A percentile compares a stretch with the other conserved stretches of the same genome.
Conservation (phyloP, 1,284 basidiomycete species). For the Ganoderma leucocontextum region DNA sequence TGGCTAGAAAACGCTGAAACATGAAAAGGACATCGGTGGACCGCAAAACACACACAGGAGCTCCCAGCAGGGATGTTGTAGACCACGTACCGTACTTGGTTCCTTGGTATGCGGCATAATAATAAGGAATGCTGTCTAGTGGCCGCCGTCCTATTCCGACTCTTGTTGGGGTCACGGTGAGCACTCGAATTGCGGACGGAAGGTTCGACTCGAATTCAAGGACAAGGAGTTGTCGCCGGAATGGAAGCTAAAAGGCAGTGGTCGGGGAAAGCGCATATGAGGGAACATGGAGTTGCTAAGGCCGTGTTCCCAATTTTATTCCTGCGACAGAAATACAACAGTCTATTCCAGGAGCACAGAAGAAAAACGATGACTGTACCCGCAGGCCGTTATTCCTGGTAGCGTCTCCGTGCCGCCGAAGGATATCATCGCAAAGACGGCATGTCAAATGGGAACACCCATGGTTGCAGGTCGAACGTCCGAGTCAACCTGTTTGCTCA, state of each 20-base stretch:
- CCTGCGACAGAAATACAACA: neutral
- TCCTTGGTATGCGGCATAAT: neutral
- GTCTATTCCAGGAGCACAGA: neutral
- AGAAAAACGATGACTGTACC: neutral
- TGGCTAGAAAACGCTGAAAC: too few species aligned
- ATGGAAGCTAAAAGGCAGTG: neutral
- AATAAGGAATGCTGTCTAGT: neutral
- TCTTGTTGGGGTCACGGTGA: neutral
- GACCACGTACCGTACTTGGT: neutral
- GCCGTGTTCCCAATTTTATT: neutral
- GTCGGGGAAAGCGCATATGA: neutral
- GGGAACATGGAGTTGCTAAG: neutral
- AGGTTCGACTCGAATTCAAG: neutral
- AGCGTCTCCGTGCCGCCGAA: neutral
- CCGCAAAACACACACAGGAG: neutral
- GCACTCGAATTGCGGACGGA: neutral
- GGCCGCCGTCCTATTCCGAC: neutral
- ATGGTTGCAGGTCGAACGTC: too few species aligned
- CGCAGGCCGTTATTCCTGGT: neutral
- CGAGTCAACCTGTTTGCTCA: neutral
- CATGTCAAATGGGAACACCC: neutral
- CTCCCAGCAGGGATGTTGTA: neutral
- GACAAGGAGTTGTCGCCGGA: neutral
- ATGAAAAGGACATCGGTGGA: neutral
- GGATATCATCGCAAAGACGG: too few species aligned